phyloP scores from a whole-genome alignment of 306 rosid species.

The Gastrolobium villosum region DNA sequence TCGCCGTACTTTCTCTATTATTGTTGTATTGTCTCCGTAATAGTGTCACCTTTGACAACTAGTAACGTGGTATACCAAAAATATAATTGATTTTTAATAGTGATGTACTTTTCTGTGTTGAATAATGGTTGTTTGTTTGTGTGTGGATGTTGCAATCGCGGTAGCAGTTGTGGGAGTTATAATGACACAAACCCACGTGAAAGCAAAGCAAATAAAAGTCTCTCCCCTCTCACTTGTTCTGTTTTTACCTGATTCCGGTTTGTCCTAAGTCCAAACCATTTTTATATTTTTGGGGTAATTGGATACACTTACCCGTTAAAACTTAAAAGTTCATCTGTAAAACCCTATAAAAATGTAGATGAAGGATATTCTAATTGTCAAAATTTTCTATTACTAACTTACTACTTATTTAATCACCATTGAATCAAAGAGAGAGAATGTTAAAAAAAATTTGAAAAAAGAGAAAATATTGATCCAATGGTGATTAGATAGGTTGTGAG shows the following conservation, averaged over 20 bases:
- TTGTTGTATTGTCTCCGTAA: neutral
- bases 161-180: constrained; percentile 64
- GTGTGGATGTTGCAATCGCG: constrained; percentile 51
- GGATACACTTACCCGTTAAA: neutral
- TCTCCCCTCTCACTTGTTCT: constrained; percentile 40
- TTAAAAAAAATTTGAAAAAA: no score
- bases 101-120: neutral
- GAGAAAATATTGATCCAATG: no score
- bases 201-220: constrained; percentile 40
- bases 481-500: no score
- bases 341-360: neutral
- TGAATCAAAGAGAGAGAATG: no score
- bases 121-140: constrained; percentile 6
- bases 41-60: constrained; percentile 7
- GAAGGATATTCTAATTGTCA: no score
- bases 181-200: constrained; percentile 66
- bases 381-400: no score
- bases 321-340: neutral
- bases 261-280: constrained; percentile 17
- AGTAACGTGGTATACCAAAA: neutral
- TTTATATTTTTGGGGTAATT: neutral
- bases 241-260: constrained; percentile 56
- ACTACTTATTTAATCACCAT: no score
- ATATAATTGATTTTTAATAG: neutral
- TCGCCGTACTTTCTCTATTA: constrained; percentile 31